Evolutionary conservation across 176 grass and related monocot species (phyloP).

Genomic region (Cenchrus americanus): DNA sequence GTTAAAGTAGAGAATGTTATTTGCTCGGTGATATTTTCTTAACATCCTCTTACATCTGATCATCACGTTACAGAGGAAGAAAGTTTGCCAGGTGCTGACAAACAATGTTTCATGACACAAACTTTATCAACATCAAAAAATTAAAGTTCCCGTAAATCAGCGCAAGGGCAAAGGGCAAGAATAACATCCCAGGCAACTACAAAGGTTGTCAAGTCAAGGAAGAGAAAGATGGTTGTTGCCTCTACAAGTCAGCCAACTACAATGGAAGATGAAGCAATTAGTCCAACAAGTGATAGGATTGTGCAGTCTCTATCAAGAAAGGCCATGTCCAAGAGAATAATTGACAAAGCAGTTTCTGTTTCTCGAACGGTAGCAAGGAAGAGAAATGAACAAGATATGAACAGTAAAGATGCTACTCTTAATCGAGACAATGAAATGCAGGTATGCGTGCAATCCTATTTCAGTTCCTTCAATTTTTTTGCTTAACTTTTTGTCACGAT

Average conservation of each 20-base stretch:
- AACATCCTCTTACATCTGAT: background rate
- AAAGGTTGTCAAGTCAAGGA: background rate
- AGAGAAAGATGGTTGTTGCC: background rate
- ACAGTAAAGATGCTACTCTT: background rate
- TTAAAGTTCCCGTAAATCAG: no score
- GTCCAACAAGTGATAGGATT: background rate
- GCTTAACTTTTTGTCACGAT: no score
- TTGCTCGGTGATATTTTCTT: no score
- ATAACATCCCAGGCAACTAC: background rate
- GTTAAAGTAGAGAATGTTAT: no score
- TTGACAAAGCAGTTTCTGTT: background rate
- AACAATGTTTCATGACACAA: background rate
- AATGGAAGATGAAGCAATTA: background rate
- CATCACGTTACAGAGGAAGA: no score
- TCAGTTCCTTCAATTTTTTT: no score
- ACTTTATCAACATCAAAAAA: background rate
- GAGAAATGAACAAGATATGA: background rate
- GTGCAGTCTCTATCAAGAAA: background rate
- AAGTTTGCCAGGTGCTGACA: background rate
- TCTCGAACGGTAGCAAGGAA: background rate
- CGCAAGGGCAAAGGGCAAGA: no score
- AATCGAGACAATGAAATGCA: background rate
- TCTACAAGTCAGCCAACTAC: background rate
- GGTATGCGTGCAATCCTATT: no score
- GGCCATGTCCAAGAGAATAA: background rate